A percentile compares a stretch with the other conserved stretches of the same genome.
Evolutionary conservation across 345 rosid species (phyloP).

Genomic region (Melaleuca quinquenervia): DNA sequence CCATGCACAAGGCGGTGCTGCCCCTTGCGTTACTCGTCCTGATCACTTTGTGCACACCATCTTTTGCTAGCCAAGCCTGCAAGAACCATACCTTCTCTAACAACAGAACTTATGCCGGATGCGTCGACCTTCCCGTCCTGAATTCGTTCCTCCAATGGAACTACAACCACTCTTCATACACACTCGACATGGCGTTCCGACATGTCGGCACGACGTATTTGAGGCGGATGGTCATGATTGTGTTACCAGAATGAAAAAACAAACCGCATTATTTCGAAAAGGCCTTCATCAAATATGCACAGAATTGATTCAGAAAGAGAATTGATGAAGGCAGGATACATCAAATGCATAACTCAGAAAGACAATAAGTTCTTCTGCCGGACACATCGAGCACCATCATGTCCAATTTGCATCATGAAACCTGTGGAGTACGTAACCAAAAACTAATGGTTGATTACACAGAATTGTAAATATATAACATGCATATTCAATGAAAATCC

Average conservation of each 20-base stretch:
- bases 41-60: background rate
- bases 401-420: background rate
- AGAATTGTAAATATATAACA: no score
- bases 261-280: background rate
- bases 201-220: constrained; percentile 11
- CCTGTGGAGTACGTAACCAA: background rate
- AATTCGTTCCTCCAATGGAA: constrained; percentile 58
- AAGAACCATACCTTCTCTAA: constrained; percentile 7
- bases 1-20: background rate
- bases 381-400: background rate
- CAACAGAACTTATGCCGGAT: constrained; percentile 11
- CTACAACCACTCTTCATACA: constrained; percentile 10
- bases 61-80: constrained; percentile 18
- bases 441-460: background rate
- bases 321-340: background rate
- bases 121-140: constrained; percentile 27
- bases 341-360: background rate
- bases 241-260: background rate
- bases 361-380: background rate
- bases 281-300: background rate
- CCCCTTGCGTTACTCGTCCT: background rate
- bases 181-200: constrained; percentile 43
- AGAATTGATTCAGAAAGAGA: background rate
- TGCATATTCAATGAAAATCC: background rate
- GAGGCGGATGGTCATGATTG: background rate